phyloP scores from a whole-genome alignment of 2,329 filamentous ascomycete species.

The Amauroascus verrucosus region DNA sequence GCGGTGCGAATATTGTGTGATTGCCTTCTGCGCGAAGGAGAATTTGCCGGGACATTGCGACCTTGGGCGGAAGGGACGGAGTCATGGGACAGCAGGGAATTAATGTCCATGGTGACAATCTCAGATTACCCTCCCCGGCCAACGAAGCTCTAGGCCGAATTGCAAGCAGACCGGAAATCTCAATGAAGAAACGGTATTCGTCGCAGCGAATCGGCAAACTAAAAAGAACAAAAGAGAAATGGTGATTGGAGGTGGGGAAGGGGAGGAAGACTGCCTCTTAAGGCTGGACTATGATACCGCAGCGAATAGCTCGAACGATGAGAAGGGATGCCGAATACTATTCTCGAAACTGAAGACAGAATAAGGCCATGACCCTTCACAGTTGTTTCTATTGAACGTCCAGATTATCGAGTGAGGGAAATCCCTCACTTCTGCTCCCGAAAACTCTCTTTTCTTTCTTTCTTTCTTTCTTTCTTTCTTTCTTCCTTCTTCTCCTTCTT shows the following conservation, averaged over 20 bases:
- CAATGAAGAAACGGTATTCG: neutral
- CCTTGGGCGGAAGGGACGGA: slow-evolving; percentile 33
- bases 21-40: slow-evolving; percentile 3
- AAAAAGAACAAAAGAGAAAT: neutral
- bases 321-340: neutral
- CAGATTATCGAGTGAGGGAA: neutral
- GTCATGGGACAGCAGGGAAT: slow-evolving; percentile 37
- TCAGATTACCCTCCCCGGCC: neutral
- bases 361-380: slow-evolving; percentile 4
- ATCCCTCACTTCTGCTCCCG: neutral
- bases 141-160: neutral
- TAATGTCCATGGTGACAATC: slow-evolving; percentile 34
- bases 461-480: neutral
- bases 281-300: neutral
- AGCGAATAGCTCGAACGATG: neutral
- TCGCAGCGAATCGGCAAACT: neutral
- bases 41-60: neutral
- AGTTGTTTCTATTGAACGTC: neutral
- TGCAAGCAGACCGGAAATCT: no score
- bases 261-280: no score
- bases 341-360: neutral
- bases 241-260: neutral
- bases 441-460: neutral
- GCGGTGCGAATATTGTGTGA: slow-evolving; percentile 31
- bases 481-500: neutral